A percentile compares a stretch with the other conserved stretches of the same genome.
Conservation (phyloP, 345 rosid genomes). For the Eucalyptus sp. region DNA sequence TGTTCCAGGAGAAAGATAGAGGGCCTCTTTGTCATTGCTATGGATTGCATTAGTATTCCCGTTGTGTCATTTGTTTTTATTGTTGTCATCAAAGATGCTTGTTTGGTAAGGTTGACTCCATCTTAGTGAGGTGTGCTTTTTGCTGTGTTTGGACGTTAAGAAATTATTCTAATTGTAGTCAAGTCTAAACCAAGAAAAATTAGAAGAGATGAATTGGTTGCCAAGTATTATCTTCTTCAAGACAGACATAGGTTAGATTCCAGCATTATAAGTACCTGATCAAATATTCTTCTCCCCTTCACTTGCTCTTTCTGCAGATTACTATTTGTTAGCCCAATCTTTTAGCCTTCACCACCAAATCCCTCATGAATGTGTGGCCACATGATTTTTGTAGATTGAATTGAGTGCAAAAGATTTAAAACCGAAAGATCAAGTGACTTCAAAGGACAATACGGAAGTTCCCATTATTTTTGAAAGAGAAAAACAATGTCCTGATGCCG, state of each 20-base stretch:
- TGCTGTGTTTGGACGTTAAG: neutral
- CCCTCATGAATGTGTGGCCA: neutral
- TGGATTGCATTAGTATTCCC: neutral
- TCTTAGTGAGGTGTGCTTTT: neutral
- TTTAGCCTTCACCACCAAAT: neutral
- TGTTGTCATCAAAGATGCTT: neutral
- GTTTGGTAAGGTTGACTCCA: neutral
- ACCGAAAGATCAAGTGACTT: slow-evolving; percentile 16
- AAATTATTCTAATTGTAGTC: neutral
- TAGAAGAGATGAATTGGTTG: neutral
- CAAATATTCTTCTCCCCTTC: neutral
- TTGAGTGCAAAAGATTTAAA: slow-evolving; percentile 18
- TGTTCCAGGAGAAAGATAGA: neutral
- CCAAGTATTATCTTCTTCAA: neutral
- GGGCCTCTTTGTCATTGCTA: neutral
- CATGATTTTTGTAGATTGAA: slow-evolving; percentile 34
- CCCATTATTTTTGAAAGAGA: slow-evolving; percentile 1
- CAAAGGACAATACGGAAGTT: slow-evolving; percentile 9
- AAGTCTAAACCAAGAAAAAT: neutral
- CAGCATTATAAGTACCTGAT: neutral
- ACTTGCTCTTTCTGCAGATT: neutral
- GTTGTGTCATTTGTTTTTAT: neutral
- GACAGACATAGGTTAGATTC: neutral
- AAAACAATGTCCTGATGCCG: slow-evolving; percentile 13
- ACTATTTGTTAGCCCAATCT: neutral